Base-by-base conservation (phyloP, 192 early-diverging fungal species). In the Coemansia sp. region DNA sequence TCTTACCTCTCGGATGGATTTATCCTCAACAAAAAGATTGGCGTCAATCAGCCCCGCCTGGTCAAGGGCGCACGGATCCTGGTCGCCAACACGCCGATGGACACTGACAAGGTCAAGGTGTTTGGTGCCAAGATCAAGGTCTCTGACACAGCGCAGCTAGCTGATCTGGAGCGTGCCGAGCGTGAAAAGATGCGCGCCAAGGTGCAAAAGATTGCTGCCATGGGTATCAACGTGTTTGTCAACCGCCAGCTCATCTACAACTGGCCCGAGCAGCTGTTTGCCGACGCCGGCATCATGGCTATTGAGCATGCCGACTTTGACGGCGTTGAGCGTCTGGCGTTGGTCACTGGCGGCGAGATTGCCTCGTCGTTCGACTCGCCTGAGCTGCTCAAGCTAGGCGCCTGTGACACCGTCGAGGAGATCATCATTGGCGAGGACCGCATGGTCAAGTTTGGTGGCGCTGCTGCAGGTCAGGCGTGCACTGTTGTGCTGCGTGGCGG, bases 241-340 rank as follows among this genome's bases (percentile, higher is more conserved):
- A 99, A 99, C 90, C 94, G 97, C 71, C 97, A 99, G 80, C 86
- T 99, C 40, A 99, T 99, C 73, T 99, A 99, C 88, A 99, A 99
- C 91, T 99, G 95, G 94, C 97, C 97, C 57, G 97, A 99, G 85
- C 95, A 96, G 84, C 88, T 99, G 47, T 94, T 99, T 85, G 97
- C 95, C n/a, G 97, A 99, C 78, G 88, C 95, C 52, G 94, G 94
- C 22, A 92, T 99, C 79, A 92, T 94, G 87, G 91, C 93, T 53
- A 99, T 99, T 66, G 97, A 99, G 80, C 97, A 99, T 78, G 97
- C 97, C 29, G 96, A 99, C 75, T 99, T 99, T 81, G 96, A 97
- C 76, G 97, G 97, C 71, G 89, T 99, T 41, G 97, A 99, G 86
- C 87, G 97, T 15, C 87, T 99, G 69, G 95, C 97, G 58, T 84